Conservation (phyloP, 345 rosid genomes). For the Orychophragmus violaceus region DNA sequence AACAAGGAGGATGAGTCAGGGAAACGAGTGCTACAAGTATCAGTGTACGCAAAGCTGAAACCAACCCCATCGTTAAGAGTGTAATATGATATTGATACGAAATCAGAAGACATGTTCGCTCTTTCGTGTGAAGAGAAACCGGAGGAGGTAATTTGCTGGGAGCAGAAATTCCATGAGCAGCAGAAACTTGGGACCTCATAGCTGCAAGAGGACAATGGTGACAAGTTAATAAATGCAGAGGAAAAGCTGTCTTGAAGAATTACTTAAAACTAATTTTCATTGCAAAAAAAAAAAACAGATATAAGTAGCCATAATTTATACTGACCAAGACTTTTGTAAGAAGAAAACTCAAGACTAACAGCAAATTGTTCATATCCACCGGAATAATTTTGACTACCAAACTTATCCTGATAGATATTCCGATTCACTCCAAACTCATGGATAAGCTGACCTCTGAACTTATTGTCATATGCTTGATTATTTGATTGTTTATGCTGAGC, state of each 20-base stretch:
- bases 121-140: conserved; percentile 78
- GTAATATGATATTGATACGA: conserved; percentile 38
- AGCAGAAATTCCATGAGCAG: conserved; percentile 80
- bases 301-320: neutral
- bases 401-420: conserved; percentile 36
- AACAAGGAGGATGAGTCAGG: conserved; percentile 44
- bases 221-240: too few species aligned
- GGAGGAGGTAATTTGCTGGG: conserved; percentile 84
- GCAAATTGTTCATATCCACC: conserved; percentile 41
- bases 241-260: neutral
- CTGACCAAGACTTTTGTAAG: conserved; percentile 61
- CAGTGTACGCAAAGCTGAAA: neutral
- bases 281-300: too few species aligned
- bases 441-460: conserved; percentile 30
- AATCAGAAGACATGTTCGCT: conserved; percentile 42
- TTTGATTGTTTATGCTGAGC: conserved; percentile 65
- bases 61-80: neutral
- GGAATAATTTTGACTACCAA: conserved; percentile 34
- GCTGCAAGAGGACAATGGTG: conserved; percentile 10
- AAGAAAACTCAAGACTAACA: conserved; percentile 21
- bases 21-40: conserved; percentile 7
- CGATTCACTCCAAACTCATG: conserved; percentile 25
- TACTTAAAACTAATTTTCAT: too few species aligned
- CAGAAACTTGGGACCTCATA: conserved; percentile 59
- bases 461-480: conserved; percentile 35